phyloP scores from a whole-genome alignment of 1,139 yeast genomes.

The Geotrichum reessii region DNA sequence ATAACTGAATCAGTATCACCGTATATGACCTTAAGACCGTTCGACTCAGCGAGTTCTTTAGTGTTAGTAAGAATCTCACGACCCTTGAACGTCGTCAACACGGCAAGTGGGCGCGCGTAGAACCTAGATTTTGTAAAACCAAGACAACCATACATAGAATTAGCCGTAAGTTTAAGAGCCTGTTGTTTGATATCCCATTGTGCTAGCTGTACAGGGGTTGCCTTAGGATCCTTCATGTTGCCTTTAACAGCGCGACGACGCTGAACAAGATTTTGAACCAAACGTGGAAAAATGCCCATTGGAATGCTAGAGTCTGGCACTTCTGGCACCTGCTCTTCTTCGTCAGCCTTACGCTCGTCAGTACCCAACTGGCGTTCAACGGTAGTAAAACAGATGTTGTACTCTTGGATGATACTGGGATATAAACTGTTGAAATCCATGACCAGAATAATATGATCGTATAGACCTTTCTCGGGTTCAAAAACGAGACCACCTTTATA shows the following conservation, averaged over 20 bases:
- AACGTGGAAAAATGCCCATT: slow-evolving; percentile 81
- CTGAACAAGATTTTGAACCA: slow-evolving; percentile 75
- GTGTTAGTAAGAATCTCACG: slow-evolving; percentile 93
- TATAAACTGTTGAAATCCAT: slow-evolving; percentile 98
- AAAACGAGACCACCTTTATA: slow-evolving; percentile 95
- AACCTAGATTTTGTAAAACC: slow-evolving; percentile 90
- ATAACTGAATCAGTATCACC: slow-evolving; percentile 99
- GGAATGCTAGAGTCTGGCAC: slow-evolving; percentile 55
- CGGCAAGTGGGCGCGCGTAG: slow-evolving; percentile 93
- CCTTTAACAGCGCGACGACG: slow-evolving; percentile 93
- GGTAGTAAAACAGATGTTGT: slow-evolving; percentile 93
- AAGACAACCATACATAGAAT: slow-evolving; percentile 98
- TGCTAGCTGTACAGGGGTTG: slow-evolving; percentile 53
- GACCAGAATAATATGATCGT: slow-evolving; percentile 80
- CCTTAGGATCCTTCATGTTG: slow-evolving; percentile 68
- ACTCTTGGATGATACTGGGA: slow-evolving; percentile 96
- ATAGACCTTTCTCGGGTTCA: slow-evolving; percentile 94
- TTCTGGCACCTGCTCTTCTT: slow-evolving; percentile 63
- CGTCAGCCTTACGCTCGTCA: slow-evolving; percentile 29
- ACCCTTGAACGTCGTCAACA: slow-evolving; percentile 92
- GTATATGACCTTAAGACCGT: slow-evolving; percentile 79
- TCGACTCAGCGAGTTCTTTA: slow-evolving; percentile 81
- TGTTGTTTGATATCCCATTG: slow-evolving; percentile 89
- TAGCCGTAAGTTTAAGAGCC: slow-evolving; percentile 93
- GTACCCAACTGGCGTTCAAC: slow-evolving; percentile 50